Base-by-base conservation (phyloP, 2,329 filamentous ascomycete genomes). In the Ciborinia camelliae region DNA sequence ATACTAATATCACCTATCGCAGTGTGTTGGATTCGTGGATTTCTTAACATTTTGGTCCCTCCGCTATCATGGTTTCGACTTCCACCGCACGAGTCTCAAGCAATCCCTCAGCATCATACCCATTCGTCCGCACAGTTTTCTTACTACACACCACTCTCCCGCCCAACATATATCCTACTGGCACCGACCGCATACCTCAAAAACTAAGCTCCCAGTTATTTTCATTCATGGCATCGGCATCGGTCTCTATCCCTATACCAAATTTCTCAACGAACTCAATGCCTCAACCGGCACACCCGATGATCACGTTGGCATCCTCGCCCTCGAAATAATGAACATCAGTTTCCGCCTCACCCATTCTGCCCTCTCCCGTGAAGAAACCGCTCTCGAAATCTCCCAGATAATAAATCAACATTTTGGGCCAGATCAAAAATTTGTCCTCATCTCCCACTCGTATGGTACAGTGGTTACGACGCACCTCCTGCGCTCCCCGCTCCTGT, bases 211-310 rank as follows among this genome's bases (percentile, higher is more conserved):
- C 3, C 86, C 86, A 0, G 73, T 89, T 18, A 74, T 89, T 7
- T 88, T 86, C 72, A 80, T 89, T 35, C 86, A 89, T 68, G 86
- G 86, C 37, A 87, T 88, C 63, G 84, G 85, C 51, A 80, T 87
- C 65, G 84, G 84, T 0, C 74, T 88, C 3, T 81, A 84, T 68
- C 81, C 84, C 0, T 86, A 88, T 68, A 78, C 81, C 26, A 76
- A 79, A 32, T 85, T 86, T 69, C 73, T 88, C 14, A 74, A 75
- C 59, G 80, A 85, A 64, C 75, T 88, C 59, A 82, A 82, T 68
- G 73, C 76, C 23, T 58, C 69, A 10, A 66, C 71, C 39, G 73
- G 74, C 4, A 65, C 74, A 41, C 65, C 73, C 23, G 76, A 84
- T 68, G 81, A 81, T 23, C 76, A 84, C 66, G 76, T 86, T 14